Conservation (phyloP, 2,329 filamentous ascomycete genomes). For the Hypoxylon sp. region DNA sequence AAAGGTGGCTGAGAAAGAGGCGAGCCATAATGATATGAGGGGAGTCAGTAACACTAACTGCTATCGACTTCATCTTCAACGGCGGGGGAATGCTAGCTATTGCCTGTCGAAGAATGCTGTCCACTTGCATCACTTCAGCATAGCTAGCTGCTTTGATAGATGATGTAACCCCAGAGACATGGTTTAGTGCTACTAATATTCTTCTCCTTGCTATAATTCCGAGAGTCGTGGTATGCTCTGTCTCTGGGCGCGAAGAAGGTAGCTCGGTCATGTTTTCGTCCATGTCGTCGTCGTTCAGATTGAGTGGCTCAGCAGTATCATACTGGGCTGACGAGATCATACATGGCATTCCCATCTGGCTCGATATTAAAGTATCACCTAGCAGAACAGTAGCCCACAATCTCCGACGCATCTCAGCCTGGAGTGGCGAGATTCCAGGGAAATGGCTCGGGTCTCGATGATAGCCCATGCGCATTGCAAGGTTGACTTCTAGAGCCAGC, state of each 20-base stretch:
- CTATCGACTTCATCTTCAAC: slow-evolving; percentile 13
- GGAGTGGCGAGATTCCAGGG: slow-evolving; percentile 16
- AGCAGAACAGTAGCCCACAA: slow-evolving; percentile 18
- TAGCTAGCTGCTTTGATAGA: slow-evolving; percentile 13
- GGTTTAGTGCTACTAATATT: slow-evolving; percentile 10
- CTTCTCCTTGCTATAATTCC: slow-evolving; percentile 22
- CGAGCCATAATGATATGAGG: slow-evolving; percentile 23
- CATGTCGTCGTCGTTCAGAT: slow-evolving; percentile 18
- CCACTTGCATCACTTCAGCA: slow-evolving; percentile 19
- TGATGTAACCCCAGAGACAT: slow-evolving; percentile 12
- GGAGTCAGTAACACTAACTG: slow-evolving; percentile 16
- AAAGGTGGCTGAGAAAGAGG: slow-evolving; percentile 16
- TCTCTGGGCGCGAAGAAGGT: slow-evolving; percentile 23
- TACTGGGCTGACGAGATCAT: slow-evolving; percentile 19
- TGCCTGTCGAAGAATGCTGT: slow-evolving; percentile 13
- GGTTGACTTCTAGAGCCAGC: slow-evolving; percentile 10
- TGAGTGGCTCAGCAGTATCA: slow-evolving; percentile 21
- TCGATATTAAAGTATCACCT: slow-evolving; percentile 19
- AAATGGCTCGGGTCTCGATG: slow-evolving; percentile 25
- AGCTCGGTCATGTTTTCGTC: slow-evolving; percentile 14
- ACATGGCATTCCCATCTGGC: slow-evolving; percentile 28
- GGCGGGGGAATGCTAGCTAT: slow-evolving; percentile 15
- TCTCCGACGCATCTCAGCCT: slow-evolving; percentile 25
- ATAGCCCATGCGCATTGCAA: slow-evolving; percentile 20
- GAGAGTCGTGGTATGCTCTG: slow-evolving; percentile 17